phyloP scores from a whole-genome alignment of 1,284 basidiomycete genomes.

The Porogramme epimiltina region DNA sequence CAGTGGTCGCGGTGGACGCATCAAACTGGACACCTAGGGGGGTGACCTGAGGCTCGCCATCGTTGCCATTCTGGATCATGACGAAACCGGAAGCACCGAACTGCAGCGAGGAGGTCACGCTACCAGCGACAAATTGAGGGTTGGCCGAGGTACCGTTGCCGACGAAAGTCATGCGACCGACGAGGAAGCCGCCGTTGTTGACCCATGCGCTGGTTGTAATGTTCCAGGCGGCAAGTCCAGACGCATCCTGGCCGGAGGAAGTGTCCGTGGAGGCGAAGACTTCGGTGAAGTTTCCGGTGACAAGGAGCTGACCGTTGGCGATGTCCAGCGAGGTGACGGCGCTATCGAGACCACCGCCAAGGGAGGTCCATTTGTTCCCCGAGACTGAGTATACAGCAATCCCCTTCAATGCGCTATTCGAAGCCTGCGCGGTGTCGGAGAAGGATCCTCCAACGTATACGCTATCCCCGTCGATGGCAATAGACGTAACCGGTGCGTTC shows the following conservation, averaged over 20 bases:
- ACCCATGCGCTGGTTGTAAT: conserved; percentile 66
- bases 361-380: conserved; percentile 67
- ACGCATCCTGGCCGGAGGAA: conserved; percentile 42
- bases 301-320: conserved; percentile 53
- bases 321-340: conserved; percentile 64
- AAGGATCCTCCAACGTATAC: conserved; percentile 90
- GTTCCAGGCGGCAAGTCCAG: conserved; percentile 83
- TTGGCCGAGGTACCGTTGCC: conserved; percentile 55
- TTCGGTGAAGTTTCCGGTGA: conserved; percentile 78
- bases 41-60: conserved; percentile 53
- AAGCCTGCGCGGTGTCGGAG: conserved; percentile 61
- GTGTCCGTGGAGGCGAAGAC: conserved; percentile 43
- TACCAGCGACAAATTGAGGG: conserved; percentile 67
- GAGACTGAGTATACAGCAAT: conserved; percentile 79
- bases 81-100: conserved; percentile 76
- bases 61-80: conserved; percentile 62
- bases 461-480: conserved; percentile 58
- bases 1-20: conserved; percentile 29
- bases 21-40: conserved; percentile 61
- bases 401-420: conserved; percentile 58
- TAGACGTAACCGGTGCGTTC: conserved; percentile 74
- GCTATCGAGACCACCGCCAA: conserved; percentile 82
- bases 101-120: conserved; percentile 51
- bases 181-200: conserved; percentile 71
- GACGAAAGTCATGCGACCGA: conserved; percentile 77